Evolutionary conservation across 139 green algal genomes (phyloP), one percentile per base, ranked within the genome.

Genomic region (Auxenochlorella protothecoides): DNA sequence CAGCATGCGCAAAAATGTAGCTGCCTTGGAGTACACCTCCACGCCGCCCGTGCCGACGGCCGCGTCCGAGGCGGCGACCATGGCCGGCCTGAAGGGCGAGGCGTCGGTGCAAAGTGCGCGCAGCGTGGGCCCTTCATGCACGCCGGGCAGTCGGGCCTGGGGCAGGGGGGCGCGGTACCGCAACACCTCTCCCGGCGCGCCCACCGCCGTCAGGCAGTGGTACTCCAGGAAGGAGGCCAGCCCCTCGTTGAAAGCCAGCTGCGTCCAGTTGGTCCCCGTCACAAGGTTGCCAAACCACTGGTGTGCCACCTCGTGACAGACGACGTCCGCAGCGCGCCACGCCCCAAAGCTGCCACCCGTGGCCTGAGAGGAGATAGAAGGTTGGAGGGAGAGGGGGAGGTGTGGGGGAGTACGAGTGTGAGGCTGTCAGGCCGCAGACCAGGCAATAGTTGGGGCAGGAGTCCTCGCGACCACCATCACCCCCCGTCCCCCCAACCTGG

Each of bases 241-340:
- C 5, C 80, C 83, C 78, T 88, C 83, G 69, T 88, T 85, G 7
- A 86, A 71, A 16, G 66, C 72, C 56, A 74, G 66, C 12, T 81
- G 56, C 7, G 62, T 68, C 72, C 75, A 85, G 62, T 76, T 72
- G 4, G 63, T 5, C 66, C 67, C 75, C 59, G 80, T 85, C 53
- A 76, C 78, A n/a, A 80, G 65, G 70, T 85, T 81, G 57, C 80
- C 80, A 71, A 85, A 77, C 80, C 80, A 85, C 66, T 83, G 77
- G 62, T 85, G 79, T 3, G 65, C 77, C 7, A 81, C 57, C 75
- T 85, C 80, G 72, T 85, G 80, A 65, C 77, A 80, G 2, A 85
- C 69, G 0, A 83, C 78, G 72, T 75, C 68, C 9, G 66, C 74
- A 11, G 57, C 27, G 16, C 51, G 64, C 59, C 63, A 68, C 6